Base-by-base conservation (phyloP, 108 stramenopile genomes). In the Cylindrotheca closterium region DNA sequence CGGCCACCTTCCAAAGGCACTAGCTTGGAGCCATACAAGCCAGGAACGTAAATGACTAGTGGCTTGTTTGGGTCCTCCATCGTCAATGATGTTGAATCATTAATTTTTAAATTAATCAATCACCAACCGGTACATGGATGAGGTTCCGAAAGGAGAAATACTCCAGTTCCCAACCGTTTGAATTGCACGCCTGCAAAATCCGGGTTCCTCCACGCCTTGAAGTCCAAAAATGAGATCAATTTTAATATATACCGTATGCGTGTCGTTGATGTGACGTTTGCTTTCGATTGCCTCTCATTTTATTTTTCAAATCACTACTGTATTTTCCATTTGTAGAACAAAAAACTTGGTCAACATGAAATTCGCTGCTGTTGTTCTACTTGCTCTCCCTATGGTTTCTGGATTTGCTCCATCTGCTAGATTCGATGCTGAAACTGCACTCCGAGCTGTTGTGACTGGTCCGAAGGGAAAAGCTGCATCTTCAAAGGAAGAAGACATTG, bases 401-500 rank as follows among this genome's bases (percentile, higher is more conserved):
- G 67, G 56, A n/a, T 67, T 67, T 48, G 34, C 34, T 47, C 67
- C 67, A 4, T 30, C 56, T 18, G 34, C 67, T 57, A 3, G 34
- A 42, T 27, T 37, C 19, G 37, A 32, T 37, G 28, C 27, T 18
- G 30, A 32, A 2, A 58, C 17, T 42, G 19, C 25, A 29, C 30
- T 51, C n/a, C 27, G 47, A 3, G 58, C 60, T 22, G 58, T 70
- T 3, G 58, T 65, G 1, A 74, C 76, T 1, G 77, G 75, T 33
- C 71, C 76, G 23, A 50, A 31, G 26, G 78, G 73, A 12, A 52
- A 68, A 47, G 29, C 81, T 5, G 81, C 81, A n/a, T 25, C 60
- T 7, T 82, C 81, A 0, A 51, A 42, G 12, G 78, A 74, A 24
- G 81, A 82, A 45, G 81, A 82, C 63, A 59, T 82, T 62, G 55